Percentiles rank a stretch among this genome's conserved stretches.
These are phyloP conservation scores for Massarina eburnea DNA, from an alignment of 2,329 filamentous ascomycete species.

Conservation along the genomic window DNA sequence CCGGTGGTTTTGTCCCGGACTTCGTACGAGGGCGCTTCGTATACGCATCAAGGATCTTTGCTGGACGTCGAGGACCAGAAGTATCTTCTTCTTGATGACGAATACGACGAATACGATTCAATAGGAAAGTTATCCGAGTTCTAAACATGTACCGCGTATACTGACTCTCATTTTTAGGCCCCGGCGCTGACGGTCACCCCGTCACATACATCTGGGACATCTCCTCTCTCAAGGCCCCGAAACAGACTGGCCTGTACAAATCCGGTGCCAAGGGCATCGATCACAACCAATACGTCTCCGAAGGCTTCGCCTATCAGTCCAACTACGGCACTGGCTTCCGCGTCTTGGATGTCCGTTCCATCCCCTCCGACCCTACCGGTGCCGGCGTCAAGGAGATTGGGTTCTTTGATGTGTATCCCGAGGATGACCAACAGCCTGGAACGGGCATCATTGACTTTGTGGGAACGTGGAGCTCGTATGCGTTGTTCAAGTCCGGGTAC, in stretches of 20 bases:
- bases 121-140: too few species aligned
- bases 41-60: constrained; percentile 62
- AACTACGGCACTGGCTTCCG: constrained; percentile 49
- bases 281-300: constrained; percentile 52
- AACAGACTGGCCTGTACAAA: constrained; percentile 49
- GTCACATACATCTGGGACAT: constrained; percentile 47
- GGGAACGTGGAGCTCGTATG: constrained; percentile 49
- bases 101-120: constrained; percentile 45
- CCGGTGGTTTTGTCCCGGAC: constrained; percentile 55
- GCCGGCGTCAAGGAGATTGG: constrained; percentile 46
- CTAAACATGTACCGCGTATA: too few species aligned
- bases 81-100: constrained; percentile 43
- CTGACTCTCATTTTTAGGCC: too few species aligned
- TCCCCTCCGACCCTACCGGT: constrained; percentile 45
- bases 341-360: constrained; percentile 46
- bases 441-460: constrained; percentile 47
- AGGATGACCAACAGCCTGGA: constrained; percentile 43
- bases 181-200: constrained; percentile 35
- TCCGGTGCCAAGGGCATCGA: constrained; percentile 44
- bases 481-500: constrained; percentile 42
- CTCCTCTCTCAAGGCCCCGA: constrained; percentile 33
- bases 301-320: constrained; percentile 47
- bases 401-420: constrained; percentile 49
- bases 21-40: constrained; percentile 58
- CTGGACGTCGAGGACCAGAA: constrained; percentile 42